Base-by-base conservation (phyloP, 1,284 basidiomycete genomes). In the Ustilago vetiveriae region DNA sequence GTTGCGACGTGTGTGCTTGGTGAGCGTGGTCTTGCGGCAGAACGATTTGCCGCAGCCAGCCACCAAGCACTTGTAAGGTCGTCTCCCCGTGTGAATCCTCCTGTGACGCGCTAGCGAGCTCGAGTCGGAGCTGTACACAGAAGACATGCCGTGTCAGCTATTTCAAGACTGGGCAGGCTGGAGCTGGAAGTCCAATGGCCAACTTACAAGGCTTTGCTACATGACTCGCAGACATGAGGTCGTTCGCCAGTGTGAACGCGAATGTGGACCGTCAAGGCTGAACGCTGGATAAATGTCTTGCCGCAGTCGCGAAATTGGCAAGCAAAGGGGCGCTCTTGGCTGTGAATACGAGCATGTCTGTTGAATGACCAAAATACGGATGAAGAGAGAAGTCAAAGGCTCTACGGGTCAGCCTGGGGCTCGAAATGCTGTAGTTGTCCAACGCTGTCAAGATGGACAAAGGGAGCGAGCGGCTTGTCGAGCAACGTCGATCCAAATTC, bases 161-260 rank as follows among this genome's bases (percentile, higher is more conserved):
- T n/a, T n/a, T n/a, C n/a, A n/a, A n/a, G n/a, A n/a, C n/a, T n/a
- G n/a, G n/a, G n/a, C n/a, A n/a, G n/a, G n/a, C n/a, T n/a, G n/a
- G n/a, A n/a, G n/a, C n/a, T n/a, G n/a, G n/a, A n/a, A n/a, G n/a
- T n/a, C n/a, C n/a, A n/a, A n/a, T n/a, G n/a, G n/a, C n/a, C 13
- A 1, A 71, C 71, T 59, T 50, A 74, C 65, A 80, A 80, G 4
- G 78, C 74, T 37, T 78, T 76, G 51, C 52, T 49, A 53, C 79
- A 80, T 89, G 92, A 17, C 86, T 90, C 14, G 56, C 92, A 94
- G 47, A 86, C 87, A 80, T 93, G 91, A 8, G 92, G 92, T 77
- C 91, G 90, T 84, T 93, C 76, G 14, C 78, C 75, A 1, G 92
- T 92, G 76, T 94, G 92, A 8, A 92, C 90, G 37, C 92, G 88